A percentile compares a stretch with the other conserved stretches of the same genome.
Conservation (phyloP, 2,329 filamentous ascomycete species). For the Neonectria sp. region DNA sequence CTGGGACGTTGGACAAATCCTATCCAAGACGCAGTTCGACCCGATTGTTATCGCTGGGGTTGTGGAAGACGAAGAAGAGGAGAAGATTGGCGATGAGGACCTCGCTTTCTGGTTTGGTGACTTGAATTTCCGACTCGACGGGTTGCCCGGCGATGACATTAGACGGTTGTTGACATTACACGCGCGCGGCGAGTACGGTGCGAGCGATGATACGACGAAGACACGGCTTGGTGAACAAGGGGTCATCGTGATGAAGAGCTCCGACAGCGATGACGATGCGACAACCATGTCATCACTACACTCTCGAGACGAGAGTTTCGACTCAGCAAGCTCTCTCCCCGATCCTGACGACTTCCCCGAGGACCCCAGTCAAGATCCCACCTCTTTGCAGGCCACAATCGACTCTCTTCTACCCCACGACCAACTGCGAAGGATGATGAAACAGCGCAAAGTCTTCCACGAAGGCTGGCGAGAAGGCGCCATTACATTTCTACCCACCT, state of each 20-base stretch:
- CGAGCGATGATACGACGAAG: slow-evolving; percentile 59
- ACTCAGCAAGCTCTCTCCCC: slow-evolving; percentile 63
- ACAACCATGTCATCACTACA: slow-evolving; percentile 53
- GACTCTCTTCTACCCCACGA: slow-evolving; percentile 91
- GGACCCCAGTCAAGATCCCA: slow-evolving; percentile 82
- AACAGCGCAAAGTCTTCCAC: slow-evolving; percentile 83
- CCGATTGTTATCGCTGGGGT: slow-evolving; percentile 78
- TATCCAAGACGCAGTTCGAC: slow-evolving; percentile 82
- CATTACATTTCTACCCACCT: slow-evolving; percentile 92
- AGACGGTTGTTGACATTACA: slow-evolving; percentile 87
- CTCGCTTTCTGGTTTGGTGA: slow-evolving; percentile 98
- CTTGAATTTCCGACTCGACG: slow-evolving; percentile 93
- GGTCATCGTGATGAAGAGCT: slow-evolving; percentile 63
- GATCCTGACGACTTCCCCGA: slow-evolving; percentile 77
- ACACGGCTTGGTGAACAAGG: slow-evolving; percentile 61
- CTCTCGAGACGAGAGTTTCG: slow-evolving; percentile 55
- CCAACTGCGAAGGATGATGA: slow-evolving; percentile 83
- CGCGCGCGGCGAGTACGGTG: slow-evolving; percentile 82
- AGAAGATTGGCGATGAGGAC: slow-evolving; percentile 89
- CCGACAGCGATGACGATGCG: slow-evolving; percentile 64
- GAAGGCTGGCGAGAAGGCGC: slow-evolving; percentile 93
- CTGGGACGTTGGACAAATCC: slow-evolving; percentile 89
- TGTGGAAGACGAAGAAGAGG: slow-evolving; percentile 71
- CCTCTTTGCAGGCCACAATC: slow-evolving; percentile 89
- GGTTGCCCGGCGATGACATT: slow-evolving; percentile 91